Percentiles rank a stretch among this genome's conserved stretches.
These are phyloP conservation scores for Penicillium paradoxum DNA, from an alignment of 495 filamentous ascomycete species.

Conservation along the genomic window DNA sequence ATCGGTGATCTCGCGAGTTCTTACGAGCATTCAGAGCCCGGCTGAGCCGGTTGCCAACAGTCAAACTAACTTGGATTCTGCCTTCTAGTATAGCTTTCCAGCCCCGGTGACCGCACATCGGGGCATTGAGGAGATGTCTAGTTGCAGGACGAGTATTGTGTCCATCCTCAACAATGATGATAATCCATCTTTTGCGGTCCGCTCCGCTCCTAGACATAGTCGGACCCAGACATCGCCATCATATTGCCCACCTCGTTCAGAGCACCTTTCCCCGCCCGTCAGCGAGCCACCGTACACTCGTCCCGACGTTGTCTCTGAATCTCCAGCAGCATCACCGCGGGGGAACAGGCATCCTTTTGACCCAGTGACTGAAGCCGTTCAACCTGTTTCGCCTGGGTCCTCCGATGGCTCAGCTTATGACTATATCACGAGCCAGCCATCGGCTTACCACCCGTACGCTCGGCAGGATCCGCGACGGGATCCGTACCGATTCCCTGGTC, in stretches of 20 bases:
- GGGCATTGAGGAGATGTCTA: slow-evolving; percentile 29
- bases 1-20: slow-evolving; percentile 14
- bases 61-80: slow-evolving; percentile 11
- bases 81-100: slow-evolving; percentile 21
- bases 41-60: slow-evolving; percentile 5
- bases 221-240: slow-evolving; percentile 31
- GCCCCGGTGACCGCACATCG: slow-evolving; percentile 16
- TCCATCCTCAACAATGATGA: slow-evolving; percentile 50
- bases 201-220: slow-evolving; percentile 34
- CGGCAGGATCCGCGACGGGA: slow-evolving; percentile 23
- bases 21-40: slow-evolving; percentile 7
- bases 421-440: slow-evolving; percentile 31
- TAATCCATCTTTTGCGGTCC: slow-evolving; percentile 45
- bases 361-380: slow-evolving; percentile 26
- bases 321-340: slow-evolving; percentile 25
- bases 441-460: slow-evolving; percentile 24
- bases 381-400: slow-evolving; percentile 31
- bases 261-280: slow-evolving; percentile 25
- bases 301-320: slow-evolving; percentile 23
- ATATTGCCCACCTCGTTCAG: slow-evolving; percentile 20
- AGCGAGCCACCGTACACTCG: slow-evolving; percentile 19
- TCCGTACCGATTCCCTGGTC: slow-evolving; percentile 11
- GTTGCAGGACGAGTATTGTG: slow-evolving; percentile 37
- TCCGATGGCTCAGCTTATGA: slow-evolving; percentile 38
- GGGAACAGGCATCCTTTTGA: slow-evolving; percentile 25